Conservation (phyloP, 108 stramenopile genomes). For the Stephanodiscus triporus region DNA sequence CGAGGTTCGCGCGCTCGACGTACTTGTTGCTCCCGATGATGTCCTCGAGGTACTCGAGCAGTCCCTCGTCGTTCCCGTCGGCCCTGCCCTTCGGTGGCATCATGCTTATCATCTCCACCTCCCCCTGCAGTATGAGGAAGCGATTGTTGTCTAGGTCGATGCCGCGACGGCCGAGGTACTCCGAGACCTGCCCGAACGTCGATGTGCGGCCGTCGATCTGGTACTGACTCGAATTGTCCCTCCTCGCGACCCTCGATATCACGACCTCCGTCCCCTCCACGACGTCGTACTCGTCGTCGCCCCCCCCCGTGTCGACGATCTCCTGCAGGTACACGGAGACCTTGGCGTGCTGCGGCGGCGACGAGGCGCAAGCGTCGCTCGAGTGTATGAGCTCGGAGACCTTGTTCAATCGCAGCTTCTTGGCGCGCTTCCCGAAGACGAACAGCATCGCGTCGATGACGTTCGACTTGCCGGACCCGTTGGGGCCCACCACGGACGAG, state of each 20-base stretch:
- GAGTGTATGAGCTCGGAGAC: constrained; percentile 97
- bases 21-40: constrained; percentile 97
- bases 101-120: constrained; percentile 99
- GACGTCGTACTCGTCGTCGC: constrained; percentile 83
- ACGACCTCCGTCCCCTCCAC: constrained; percentile 81
- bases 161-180: constrained; percentile 84
- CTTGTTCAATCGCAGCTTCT: constrained; percentile 96
- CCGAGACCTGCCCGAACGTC: constrained; percentile 88
- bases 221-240: constrained; percentile 91
- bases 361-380: constrained; percentile 69
- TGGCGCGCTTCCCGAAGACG: constrained; percentile 98
- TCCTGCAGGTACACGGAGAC: constrained; percentile 95
- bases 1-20: constrained; percentile 87
- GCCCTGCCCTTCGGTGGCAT: constrained; percentile 98
- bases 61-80: constrained; percentile 90
- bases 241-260: constrained; percentile 85
- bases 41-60: constrained; percentile 99
- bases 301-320: constrained; percentile 86
- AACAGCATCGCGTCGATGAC: constrained; percentile 99
- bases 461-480: constrained; percentile 97
- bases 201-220: constrained; percentile 86
- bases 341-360: constrained; percentile 72
- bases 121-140: constrained; percentile 98
- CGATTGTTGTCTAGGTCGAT: constrained; percentile 99
- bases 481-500: constrained; percentile 94